These are phyloP conservation scores for Boletales sp. DNA, from an alignment of 768 basidiomycete genomes.

Conservation along the genomic window DNA sequence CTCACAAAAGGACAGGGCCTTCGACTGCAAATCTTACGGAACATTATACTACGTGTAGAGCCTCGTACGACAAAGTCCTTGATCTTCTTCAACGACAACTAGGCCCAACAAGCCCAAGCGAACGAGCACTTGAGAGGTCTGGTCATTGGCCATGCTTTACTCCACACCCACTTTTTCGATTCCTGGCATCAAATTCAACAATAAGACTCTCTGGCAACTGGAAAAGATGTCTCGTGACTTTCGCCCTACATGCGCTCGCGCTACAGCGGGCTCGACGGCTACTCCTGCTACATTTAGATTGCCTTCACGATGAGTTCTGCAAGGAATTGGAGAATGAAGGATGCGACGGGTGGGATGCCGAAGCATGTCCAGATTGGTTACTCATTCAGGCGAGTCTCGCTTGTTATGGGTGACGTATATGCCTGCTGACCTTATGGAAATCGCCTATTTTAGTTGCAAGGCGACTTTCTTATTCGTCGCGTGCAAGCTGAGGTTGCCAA, in stretches of 20 bases:
- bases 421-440: conserved; percentile 1
- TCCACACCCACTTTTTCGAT: conserved; percentile 24
- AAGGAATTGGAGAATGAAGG: conserved; percentile 18
- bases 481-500: conserved; percentile 27
- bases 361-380: conserved; percentile 15
- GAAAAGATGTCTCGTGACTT: conserved; percentile 23
- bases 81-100: conserved; percentile 1
- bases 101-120: conserved; percentile 10
- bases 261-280: conserved; percentile 37
- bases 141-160: conserved; percentile 37
- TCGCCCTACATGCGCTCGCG: conserved; percentile 28
- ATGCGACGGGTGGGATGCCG: conserved; percentile 15
- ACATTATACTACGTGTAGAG: neutral
- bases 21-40: neutral
- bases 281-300: conserved; percentile 14
- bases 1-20: neutral
- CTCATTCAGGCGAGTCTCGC: conserved; percentile 14
- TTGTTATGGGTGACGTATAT: too few relatives aligned
- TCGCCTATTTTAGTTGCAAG: conserved; percentile 21
- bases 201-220: conserved; percentile 19
- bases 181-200: conserved; percentile 23
- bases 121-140: conserved; percentile 10
- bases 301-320: conserved; percentile 8
- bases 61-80: neutral
- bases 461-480: conserved; percentile 25